Percentiles rank a stretch among this genome's conserved stretches.
Conservation (phyloP, 78 protist species). For the Acrasis kona region DNA sequence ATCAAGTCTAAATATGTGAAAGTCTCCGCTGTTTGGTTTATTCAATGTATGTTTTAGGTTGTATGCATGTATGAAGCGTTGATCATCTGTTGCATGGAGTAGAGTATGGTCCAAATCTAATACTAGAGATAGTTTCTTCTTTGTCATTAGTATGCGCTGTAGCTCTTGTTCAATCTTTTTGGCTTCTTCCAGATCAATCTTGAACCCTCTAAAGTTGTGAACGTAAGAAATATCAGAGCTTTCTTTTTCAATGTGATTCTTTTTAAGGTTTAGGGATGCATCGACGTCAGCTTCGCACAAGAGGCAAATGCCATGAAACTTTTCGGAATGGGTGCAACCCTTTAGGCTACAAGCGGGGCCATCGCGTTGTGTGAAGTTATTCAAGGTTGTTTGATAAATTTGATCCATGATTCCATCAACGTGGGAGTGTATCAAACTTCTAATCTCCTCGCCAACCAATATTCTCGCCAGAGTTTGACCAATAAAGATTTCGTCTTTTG, state of each 20-base stretch:
- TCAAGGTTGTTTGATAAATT: too few relatives aligned
- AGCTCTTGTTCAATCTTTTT: neutral
- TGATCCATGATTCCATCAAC: too few relatives aligned
- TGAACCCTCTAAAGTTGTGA: neutral
- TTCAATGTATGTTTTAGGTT: too few relatives aligned
- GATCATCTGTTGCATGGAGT: conserved; percentile 8
- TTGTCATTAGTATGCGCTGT: neutral
- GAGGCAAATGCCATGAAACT: neutral
- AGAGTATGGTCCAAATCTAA: neutral
- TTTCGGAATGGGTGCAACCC: neutral
- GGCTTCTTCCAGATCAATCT: neutral
- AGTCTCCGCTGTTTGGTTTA: neutral
- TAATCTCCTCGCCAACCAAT: too few relatives aligned
- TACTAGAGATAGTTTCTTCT: neutral
- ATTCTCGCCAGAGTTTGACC: too few relatives aligned
- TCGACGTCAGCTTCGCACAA: too few relatives aligned
- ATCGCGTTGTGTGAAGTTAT: too few relatives aligned
- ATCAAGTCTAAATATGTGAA: neutral
- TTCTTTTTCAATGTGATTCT: neutral
- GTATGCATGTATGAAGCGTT: neutral
- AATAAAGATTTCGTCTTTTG: too few relatives aligned
- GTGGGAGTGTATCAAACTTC: too few relatives aligned
- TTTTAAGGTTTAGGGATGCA: too few relatives aligned
- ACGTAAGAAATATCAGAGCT: neutral
- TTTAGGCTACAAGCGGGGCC: too few relatives aligned